Evolutionary conservation across 2,329 filamentous ascomycete species (phyloP).

Genomic region (Dactylellina drechsleri): DNA sequence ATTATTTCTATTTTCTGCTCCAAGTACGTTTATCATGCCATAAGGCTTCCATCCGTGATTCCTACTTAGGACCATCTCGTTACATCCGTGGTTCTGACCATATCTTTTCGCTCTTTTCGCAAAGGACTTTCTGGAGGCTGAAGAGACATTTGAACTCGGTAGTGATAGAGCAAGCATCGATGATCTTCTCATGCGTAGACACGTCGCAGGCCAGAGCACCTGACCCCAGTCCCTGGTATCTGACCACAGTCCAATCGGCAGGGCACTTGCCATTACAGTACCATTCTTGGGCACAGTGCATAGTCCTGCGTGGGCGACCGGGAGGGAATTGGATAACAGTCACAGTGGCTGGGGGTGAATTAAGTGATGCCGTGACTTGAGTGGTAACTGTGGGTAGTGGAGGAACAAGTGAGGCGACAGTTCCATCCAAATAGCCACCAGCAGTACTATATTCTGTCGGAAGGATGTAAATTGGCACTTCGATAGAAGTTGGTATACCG

Average conservation of each 20-base stretch:
- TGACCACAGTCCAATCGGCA: constrained; percentile 31
- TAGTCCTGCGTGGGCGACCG: constrained; percentile 21
- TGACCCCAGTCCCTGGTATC: constrained; percentile 13
- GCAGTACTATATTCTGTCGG: no score
- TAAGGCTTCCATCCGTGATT: not conserved
- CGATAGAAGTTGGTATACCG: no score
- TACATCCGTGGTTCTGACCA: constrained; percentile 2
- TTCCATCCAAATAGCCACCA: no score
- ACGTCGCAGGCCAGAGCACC: constrained; percentile 23
- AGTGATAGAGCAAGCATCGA: constrained; percentile 35
- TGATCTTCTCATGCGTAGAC: constrained; percentile 35
- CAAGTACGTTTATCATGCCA: not conserved
- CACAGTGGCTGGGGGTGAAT: constrained; percentile 19
- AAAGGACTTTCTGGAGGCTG: constrained; percentile 38
- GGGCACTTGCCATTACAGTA: constrained; percentile 41
- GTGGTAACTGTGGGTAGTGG: not conserved
- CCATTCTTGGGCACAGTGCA: constrained; percentile 30
- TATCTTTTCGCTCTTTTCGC: constrained; percentile 29
- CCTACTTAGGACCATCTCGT: not conserved
- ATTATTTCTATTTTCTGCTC: not conserved
- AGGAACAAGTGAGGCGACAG: constrained; percentile 1
- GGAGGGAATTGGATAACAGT: constrained; percentile 35
- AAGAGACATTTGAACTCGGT: constrained; percentile 29
- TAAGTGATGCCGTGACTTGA: constrained; percentile 7
- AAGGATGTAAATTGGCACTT: no score